Percentiles rank a stretch among this genome's conserved stretches.
phyloP scores from a whole-genome alignment of 768 basidiomycete genomes.

The Rhizopogon roseolus region DNA sequence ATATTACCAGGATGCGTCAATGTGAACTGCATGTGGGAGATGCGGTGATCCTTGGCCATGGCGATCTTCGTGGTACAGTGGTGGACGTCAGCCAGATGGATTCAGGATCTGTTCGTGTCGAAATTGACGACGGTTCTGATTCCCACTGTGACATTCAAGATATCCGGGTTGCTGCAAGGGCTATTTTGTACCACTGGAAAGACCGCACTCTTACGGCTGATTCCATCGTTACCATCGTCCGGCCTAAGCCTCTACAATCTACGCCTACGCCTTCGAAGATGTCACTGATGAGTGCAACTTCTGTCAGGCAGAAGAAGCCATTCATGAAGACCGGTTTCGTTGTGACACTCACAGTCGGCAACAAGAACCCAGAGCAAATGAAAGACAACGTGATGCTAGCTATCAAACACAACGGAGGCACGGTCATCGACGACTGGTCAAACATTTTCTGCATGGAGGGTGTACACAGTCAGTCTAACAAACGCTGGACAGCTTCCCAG shows the following conservation, averaged over 20 bases:
- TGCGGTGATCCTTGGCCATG: slow-evolving; percentile 38
- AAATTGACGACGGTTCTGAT: slow-evolving; percentile 33
- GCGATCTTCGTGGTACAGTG: slow-evolving; percentile 24
- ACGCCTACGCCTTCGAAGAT: slow-evolving; percentile 46
- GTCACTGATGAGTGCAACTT: slow-evolving; percentile 34
- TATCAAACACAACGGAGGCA: slow-evolving; percentile 50
- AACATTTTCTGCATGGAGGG: slow-evolving; percentile 55
- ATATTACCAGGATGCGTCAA: slow-evolving; percentile 47
- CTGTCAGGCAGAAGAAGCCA: slow-evolving; percentile 31
- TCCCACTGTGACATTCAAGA: slow-evolving; percentile 20
- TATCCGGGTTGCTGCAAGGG: slow-evolving; percentile 48
- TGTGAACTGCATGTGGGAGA: slow-evolving; percentile 52
- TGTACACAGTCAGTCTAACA: slow-evolving; percentile 33
- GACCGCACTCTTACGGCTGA: slow-evolving; percentile 43
- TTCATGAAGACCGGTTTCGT: slow-evolving; percentile 53
- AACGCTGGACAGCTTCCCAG: slow-evolving; percentile 49
- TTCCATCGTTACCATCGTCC: slow-evolving; percentile 37
- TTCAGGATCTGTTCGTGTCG: slow-evolving; percentile 30
- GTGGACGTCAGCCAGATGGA: slow-evolving; percentile 26
- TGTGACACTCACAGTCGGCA: slow-evolving; percentile 43
- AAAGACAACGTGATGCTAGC: slow-evolving; percentile 37
- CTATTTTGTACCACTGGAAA: slow-evolving; percentile 47
- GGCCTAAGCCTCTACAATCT: slow-evolving; percentile 28
- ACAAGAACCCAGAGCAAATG: slow-evolving; percentile 30
- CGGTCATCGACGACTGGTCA: slow-evolving; percentile 59